Evolutionary conservation across 345 rosid genomes (phyloP), one percentile per base, ranked within the genome.

Genomic region (Clausena lansium): DNA sequence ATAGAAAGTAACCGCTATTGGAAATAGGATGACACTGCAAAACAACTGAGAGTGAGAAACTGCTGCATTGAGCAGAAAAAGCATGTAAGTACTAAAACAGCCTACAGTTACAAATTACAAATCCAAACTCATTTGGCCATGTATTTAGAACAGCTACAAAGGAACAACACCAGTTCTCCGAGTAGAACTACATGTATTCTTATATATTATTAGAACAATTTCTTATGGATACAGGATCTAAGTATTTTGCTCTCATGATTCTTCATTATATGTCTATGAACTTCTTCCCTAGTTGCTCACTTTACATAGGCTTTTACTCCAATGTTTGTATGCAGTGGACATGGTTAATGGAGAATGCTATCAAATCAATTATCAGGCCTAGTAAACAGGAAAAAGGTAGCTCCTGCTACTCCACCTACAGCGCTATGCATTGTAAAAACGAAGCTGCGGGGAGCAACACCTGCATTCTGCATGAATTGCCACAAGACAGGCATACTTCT

Each of bases 1-100:
- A 75, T 94, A 97, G 90, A 97, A 97, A 71, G 98, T 97, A 82
- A 94, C 86, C 1, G 97, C 97, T 78, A 97, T 93, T 28, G 98
- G 99, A 78, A 97, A 90, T 71, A 97, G 84, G 85, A 97, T 97
- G 75, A 94, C 99, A 81, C 99, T 96, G 93, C 90, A 88, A 76
- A 82, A 83, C 60, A 58, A 36, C 30, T 24, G 69, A 63, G 82
- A 80, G 67, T 75, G 38, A 85, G 87, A 41, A 78, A 66, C 67
- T 64, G 36, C 50, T 17, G 80, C 75, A 74, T 66, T 50, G 22
- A 67, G 33, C 61, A 63, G 41, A 66, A 64, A 2, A 82, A 32
- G 6, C 65, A 59, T 7, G 8, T 13, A 22, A 50, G 50, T 14
- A 65, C 70, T 32, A 54, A 67, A 38, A 41, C 54, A 54, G n/a